Percentiles rank a stretch among this genome's conserved stretches.
Evolutionary conservation across 805 yeast genomes (phyloP).

Genomic region (Nakazawaea laoshanensis): DNA sequence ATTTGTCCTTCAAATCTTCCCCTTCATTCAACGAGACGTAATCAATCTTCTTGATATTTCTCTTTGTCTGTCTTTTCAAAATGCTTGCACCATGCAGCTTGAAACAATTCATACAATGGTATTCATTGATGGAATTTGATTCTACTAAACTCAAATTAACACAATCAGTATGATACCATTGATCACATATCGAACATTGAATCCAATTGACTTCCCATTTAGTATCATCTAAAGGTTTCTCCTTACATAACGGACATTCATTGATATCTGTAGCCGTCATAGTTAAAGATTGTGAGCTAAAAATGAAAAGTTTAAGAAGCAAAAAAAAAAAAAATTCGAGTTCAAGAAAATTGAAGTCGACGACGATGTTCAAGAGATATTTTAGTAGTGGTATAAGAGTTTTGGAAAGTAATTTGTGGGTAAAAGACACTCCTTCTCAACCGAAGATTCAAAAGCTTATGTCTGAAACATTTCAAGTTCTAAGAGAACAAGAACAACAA

Average conservation of each 20-base stretch:
- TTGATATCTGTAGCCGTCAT: slow-evolving; percentile 4
- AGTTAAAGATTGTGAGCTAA: no score
- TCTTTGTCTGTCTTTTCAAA: slow-evolving; percentile 41
- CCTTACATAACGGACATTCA: slow-evolving; percentile 12
- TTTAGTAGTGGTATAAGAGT: slow-evolving; percentile 2
- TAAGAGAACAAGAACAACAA: slow-evolving; percentile 15
- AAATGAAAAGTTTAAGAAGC: no score
- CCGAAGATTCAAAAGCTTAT: slow-evolving; percentile 3
- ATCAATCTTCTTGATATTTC: slow-evolving; percentile 50
- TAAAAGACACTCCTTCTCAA: neutral
- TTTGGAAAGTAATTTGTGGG: slow-evolving; percentile 3
- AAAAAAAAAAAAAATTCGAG: neutral
- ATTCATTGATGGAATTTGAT: slow-evolving; percentile 31
- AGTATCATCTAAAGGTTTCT: slow-evolving; percentile 8
- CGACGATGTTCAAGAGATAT: slow-evolving; percentile 5
- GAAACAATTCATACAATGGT: slow-evolving; percentile 48
- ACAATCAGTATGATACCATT: slow-evolving; percentile 51
- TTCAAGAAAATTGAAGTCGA: neutral
- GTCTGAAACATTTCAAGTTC: slow-evolving; percentile 10
- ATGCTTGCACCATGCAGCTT: slow-evolving; percentile 39
- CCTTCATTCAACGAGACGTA: slow-evolving; percentile 78
- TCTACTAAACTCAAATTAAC: slow-evolving; percentile 26
- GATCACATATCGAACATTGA: slow-evolving; percentile 44
- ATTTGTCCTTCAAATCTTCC: slow-evolving; percentile 37
- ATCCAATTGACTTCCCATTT: slow-evolving; percentile 34